These are phyloP conservation scores for Bacidia rubella DNA, from an alignment of 495 filamentous ascomycete genomes.

Conservation along the genomic window DNA sequence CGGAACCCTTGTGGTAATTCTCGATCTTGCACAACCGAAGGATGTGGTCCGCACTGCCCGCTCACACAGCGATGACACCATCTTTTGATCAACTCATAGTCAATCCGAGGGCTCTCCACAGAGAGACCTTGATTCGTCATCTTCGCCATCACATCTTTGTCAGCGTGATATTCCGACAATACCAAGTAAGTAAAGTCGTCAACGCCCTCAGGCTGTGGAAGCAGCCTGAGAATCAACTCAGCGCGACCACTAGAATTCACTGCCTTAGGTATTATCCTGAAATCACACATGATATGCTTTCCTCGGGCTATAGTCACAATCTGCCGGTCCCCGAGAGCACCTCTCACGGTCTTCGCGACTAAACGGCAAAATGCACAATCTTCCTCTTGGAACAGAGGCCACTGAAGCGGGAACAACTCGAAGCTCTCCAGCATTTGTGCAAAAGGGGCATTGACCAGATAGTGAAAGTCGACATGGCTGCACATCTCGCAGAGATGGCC, in stretches of 20 bases:
- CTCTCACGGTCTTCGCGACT: not conserved
- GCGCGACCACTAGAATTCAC: not conserved
- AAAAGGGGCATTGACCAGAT: constrained; percentile 6
- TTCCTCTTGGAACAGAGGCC: not conserved
- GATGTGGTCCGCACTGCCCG: constrained; percentile 3
- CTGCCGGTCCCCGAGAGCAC: not conserved
- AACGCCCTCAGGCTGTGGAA: not conserved
- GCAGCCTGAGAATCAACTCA: not conserved
- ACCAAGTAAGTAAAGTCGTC: not conserved
- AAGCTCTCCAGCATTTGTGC: constrained; percentile 1
- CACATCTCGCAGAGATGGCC: constrained; percentile 9
- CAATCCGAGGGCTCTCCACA: not conserved
- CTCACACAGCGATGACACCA: constrained; percentile 6
- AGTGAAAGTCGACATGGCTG: constrained; percentile 9
- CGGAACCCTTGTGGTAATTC: constrained; percentile 6
- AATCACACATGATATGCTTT: not conserved
- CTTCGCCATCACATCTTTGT: not conserved
- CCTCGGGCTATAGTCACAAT: not conserved
- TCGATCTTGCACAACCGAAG: not conserved
- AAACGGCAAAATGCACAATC: constrained; percentile 10
- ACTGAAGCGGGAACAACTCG: constrained; percentile 1
- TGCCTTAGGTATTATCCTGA: constrained; percentile 3
- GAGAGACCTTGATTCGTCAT: not conserved
- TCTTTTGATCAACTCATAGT: constrained; percentile 1
- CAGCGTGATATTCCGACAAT: not conserved